These are phyloP conservation scores for Schizopora paradoxa DNA, from an alignment of 1,284 basidiomycete species.

Conservation along the genomic window DNA sequence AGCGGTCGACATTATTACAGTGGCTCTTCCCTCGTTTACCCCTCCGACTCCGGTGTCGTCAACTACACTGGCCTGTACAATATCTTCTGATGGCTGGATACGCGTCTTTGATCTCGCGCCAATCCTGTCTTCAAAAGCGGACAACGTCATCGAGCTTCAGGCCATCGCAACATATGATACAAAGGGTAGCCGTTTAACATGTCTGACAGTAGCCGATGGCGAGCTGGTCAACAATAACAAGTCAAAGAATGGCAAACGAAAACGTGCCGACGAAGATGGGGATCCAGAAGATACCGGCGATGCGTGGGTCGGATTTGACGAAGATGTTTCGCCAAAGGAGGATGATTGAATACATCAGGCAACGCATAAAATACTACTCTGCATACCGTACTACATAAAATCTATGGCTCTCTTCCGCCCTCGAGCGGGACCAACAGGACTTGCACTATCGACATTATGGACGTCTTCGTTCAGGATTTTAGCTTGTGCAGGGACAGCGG, in stretches of 20 bases:
- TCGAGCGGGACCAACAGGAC: conserved; percentile 29
- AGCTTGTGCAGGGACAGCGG: background rate
- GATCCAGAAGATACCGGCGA: conserved; percentile 25
- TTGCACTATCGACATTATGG: conserved; percentile 16
- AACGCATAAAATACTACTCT: no score
- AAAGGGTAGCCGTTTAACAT: conserved; percentile 80
- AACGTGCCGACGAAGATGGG: conserved; percentile 30
- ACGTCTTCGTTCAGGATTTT: background rate
- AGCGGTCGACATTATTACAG: conserved; percentile 55
- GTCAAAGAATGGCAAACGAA: conserved; percentile 31
- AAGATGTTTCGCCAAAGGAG: conserved; percentile 13
- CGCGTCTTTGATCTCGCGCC: conserved; percentile 65
- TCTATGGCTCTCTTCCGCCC: conserved; percentile 23
- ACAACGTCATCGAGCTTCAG: conserved; percentile 33
- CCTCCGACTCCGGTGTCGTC: conserved; percentile 26
- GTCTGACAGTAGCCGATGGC: conserved; percentile 66
- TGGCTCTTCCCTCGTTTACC: conserved; percentile 45
- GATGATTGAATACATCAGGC: no score
- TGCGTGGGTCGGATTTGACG: conserved; percentile 19
- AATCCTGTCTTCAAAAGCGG: conserved; percentile 10
- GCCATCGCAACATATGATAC: conserved; percentile 74
- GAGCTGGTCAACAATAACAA: conserved; percentile 28
- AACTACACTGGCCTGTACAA: conserved; percentile 66
- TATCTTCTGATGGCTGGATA: conserved; percentile 82
- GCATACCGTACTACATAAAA: conserved; percentile 21